A percentile compares a stretch with the other conserved stretches of the same genome.
These are phyloP conservation scores for Neurospora crassa DNA, from an alignment of 2,329 filamentous ascomycete genomes.

Conservation along the genomic window DNA sequence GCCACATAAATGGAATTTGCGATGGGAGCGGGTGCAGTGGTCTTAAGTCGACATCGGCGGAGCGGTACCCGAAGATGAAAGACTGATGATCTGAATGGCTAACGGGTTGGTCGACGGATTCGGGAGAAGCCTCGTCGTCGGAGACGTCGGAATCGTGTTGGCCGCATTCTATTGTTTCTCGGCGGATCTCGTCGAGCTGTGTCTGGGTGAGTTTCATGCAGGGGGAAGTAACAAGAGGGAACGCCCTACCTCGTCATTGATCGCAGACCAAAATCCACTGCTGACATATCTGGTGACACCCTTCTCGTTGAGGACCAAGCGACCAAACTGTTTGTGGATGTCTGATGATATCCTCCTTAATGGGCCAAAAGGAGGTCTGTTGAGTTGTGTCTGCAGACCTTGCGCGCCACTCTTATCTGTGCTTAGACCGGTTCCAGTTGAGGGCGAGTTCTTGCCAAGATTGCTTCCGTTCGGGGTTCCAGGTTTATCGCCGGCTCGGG, in stretches of 20 bases:
- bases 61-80: constrained; percentile 66
- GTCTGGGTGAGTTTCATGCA: constrained; percentile 1
- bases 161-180: constrained; percentile 38
- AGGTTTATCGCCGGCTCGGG: neutral
- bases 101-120: constrained; percentile 28
- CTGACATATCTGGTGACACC: constrained; percentile 65
- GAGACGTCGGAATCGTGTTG: constrained; percentile 49
- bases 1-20: constrained; percentile 60
- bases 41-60: constrained; percentile 56
- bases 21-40: constrained; percentile 55
- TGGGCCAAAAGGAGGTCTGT: constrained; percentile 10
- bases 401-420: constrained; percentile 9
- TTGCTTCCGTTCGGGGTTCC: constrained; percentile 8
- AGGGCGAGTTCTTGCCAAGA: constrained; percentile 15
- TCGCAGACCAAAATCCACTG: constrained; percentile 65
- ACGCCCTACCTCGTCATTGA: constrained; percentile 57
- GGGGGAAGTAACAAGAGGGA: neutral
- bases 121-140: constrained; percentile 48
- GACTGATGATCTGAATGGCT: constrained; percentile 49
- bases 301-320: constrained; percentile 60
- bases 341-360: constrained; percentile 23
- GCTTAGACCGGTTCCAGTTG: neutral
- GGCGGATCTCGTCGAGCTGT: constrained; percentile 36
- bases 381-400: constrained; percentile 12
- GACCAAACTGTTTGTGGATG: constrained; percentile 48